Conservation (phyloP, 164 flowering plant species). For the Dillenia suffruticosa region DNA sequence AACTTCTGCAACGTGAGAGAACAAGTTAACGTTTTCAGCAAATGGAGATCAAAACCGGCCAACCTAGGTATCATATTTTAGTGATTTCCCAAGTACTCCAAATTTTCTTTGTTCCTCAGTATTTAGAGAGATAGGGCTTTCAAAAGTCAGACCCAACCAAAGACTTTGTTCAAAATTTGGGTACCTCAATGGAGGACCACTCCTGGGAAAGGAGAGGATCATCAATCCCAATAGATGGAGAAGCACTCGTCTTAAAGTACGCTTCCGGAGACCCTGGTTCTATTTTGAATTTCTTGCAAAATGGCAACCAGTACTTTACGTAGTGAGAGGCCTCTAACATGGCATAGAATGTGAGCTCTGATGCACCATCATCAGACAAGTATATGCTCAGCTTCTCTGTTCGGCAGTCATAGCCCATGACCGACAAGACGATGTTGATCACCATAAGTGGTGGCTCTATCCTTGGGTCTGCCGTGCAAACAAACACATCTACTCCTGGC, state of each 20-base stretch:
- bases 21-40: not conserved
- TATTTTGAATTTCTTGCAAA: conserved; percentile 32
- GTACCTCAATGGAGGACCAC: conserved; percentile 12
- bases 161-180: too few relatives aligned
- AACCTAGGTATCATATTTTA: not conserved
- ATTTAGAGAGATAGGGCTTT: too few relatives aligned
- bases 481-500: conserved; percentile 35
- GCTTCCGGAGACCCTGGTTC: conserved; percentile 37
- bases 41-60: not conserved
- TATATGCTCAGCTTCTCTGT: conserved; percentile 36
- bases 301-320: conserved; percentile 41
- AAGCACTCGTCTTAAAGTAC: conserved; percentile 15
- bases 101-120: too few relatives aligned
- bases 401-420: conserved; percentile 44
- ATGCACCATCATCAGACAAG: conserved; percentile 44
- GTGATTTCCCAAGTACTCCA: too few relatives aligned
- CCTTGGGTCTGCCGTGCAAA: conserved; percentile 45
- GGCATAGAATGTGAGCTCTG: conserved; percentile 39
- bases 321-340: conserved; percentile 40
- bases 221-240: not conserved
- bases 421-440: conserved; percentile 33
- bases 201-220: not conserved
- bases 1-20: conserved; percentile 12
- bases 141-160: too few relatives aligned
- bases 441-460: conserved; percentile 40